Base-by-base conservation (phyloP, 768 basidiomycete species). In the Tephrocybe sp. region DNA sequence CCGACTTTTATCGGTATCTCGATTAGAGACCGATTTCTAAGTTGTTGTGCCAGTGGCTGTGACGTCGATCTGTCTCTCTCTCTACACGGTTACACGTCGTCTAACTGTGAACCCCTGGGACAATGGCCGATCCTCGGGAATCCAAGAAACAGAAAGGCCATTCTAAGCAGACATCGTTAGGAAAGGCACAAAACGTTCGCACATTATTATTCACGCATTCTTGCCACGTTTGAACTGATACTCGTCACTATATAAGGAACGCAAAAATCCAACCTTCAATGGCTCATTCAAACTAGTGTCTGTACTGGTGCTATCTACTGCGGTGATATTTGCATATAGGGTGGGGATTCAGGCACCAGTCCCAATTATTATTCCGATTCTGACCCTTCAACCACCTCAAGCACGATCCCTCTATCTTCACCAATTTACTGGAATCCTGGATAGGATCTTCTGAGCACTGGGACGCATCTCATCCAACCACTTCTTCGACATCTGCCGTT, bases 401-500 rank as follows among this genome's bases (percentile, higher is more conserved):
- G 48, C 44, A 54, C 53, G 47, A 60, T 46, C 53, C 52, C 15
- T 28, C 44, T 22, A 34, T 61, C 18, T 44, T 70, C 21, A 52
- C 54, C 3, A 51, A 61, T 18, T 50, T 72, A 11, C 41, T 72
- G 12, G 62, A 69, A 36, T 63, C 66, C 18, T 75, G 67, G 68
- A 69, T 75, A 44, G 74, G 73, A 32, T 67, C 69, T 47, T 73
- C 71, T 7, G 73, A 73, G 27, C 69, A 70, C 41, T 71, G 67
- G 61, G 67, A 69, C 19, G 37, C 47, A 6, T 53, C 51, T 4
- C 48, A 56, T 39, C 51, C 47, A 21, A 44, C 31, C 24, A 26
- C 27, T 39, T 48, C 47, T 12, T 55, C 62, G 31, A 64, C 67
- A 43, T 56, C 57, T 39, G 43, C 53, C 40, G 31, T 35, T 4